phyloP scores from a whole-genome alignment of 108 stramenopile genomes.

The Aurantiochytrium sp. region DNA sequence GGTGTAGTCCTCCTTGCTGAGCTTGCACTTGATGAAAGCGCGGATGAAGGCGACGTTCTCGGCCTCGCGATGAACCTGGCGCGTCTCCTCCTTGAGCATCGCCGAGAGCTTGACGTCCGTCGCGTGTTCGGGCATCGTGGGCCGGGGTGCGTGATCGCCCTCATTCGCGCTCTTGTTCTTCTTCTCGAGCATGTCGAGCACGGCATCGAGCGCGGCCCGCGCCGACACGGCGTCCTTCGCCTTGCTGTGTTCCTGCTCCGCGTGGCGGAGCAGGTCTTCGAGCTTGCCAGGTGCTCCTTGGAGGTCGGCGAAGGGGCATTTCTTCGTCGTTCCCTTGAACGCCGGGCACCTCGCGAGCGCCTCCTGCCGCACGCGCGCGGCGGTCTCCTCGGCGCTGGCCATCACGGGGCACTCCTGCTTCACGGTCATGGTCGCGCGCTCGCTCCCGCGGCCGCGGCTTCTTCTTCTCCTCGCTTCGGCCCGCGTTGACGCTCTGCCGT shows the following conservation, averaged over 20 bases:
- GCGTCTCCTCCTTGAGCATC: constrained; percentile 17
- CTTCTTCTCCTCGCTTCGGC: background rate
- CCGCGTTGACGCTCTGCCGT: too few species aligned
- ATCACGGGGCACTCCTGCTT: background rate
- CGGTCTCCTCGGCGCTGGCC: background rate
- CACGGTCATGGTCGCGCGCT: background rate
- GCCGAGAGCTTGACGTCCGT: background rate
- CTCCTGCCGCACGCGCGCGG: background rate
- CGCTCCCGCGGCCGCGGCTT: background rate
- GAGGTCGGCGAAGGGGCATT: background rate
- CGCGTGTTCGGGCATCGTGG: too few species aligned
- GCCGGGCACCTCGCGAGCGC: background rate
- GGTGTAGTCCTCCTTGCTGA: background rate
- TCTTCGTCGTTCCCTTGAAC: background rate
- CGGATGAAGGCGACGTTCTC: background rate
- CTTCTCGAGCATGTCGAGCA: background rate
- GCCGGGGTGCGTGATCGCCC: background rate
- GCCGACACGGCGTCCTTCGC: background rate
- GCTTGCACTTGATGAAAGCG: background rate
- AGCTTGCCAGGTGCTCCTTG: background rate
- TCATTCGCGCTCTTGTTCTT: background rate
- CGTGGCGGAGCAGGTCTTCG: background rate
- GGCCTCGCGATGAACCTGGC: background rate
- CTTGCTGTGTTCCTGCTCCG: background rate
- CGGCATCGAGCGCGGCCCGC: background rate